Evolutionary conservation across 805 yeast species (phyloP), one percentile per base, ranked within the genome.

Genomic region (Ogataea degrootiae): DNA sequence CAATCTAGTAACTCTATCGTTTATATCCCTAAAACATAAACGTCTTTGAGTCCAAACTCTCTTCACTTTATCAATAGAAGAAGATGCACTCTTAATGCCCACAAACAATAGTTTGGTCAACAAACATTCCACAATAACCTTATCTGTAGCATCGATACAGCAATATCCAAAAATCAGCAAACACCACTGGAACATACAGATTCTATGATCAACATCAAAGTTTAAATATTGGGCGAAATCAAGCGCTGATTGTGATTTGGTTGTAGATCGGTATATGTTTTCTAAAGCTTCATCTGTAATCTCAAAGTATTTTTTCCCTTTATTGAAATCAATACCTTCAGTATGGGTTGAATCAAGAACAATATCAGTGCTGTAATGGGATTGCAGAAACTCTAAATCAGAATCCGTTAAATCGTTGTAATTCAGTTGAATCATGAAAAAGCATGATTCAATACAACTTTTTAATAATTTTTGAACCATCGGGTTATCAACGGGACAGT

Each of bases 101-200:
- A 55, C 49, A 5, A 51, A 40, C 4, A 57, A 44, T 42, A 64
- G 43, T 35, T 51, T 50, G 35, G 54, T 46, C 34, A 64, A 50
- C 41, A 63, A 52, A 44, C 59, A 54, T 33, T 64, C 68, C 1
- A 61, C 41, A 8, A 63, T 42, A 7, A 64, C 38, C 37, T 61
- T 63, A 39, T 64, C 63, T 1, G 57, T 52, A 0, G 64, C 49
- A 16, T 52, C 52, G 1, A 54, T 31, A 41, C 61, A 58, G 44
- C 64, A 59, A 34, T 53, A 59, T 0, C 63, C 66, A 40, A 61
- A 47, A 26, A 61, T 55, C 15, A 60, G 40, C 14, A 60, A 36
- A 31, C 60, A 55, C 65, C 65, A 62, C 42, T 63, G 66, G 19
- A 63, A 52, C 68, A 63, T 64, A 44, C 59, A 56, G 21, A 64